Conservation (phyloP, 2,329 filamentous ascomycete species). For the Venturia effusa region DNA sequence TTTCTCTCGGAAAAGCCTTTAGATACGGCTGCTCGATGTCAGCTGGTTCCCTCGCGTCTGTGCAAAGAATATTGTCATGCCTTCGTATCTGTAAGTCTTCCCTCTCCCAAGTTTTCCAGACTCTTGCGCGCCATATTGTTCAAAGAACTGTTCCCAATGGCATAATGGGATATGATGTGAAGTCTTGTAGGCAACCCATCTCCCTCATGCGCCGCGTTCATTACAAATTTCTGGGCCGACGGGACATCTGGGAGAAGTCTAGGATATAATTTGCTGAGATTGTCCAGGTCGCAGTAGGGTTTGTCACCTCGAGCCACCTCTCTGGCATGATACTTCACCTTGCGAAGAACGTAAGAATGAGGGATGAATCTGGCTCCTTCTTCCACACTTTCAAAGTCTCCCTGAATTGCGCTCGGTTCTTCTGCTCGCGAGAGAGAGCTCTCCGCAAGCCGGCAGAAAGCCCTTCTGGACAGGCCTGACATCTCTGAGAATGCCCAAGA, state of each 20-base stretch:
- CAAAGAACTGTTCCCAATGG: slow-evolving; percentile 4
- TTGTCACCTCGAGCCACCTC: slow-evolving; percentile 7
- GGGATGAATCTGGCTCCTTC: slow-evolving; percentile 5
- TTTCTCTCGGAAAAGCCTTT: neutral
- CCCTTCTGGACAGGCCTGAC: neutral
- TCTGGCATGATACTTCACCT: slow-evolving; percentile 5
- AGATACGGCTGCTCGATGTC: neutral
- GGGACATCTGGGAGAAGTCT: neutral
- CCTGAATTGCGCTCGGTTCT: neutral
- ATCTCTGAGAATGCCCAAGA: neutral
- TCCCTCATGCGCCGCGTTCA: neutral
- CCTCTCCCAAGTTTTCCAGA: neutral
- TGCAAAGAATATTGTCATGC: neutral
- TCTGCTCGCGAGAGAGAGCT: neutral
- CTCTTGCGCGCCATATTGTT: neutral
- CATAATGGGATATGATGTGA: slow-evolving; percentile 8
- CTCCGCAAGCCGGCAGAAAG: slow-evolving; percentile 2
- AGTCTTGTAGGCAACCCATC: neutral
- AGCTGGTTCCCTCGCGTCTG: neutral
- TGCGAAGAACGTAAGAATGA: slow-evolving; percentile 3
- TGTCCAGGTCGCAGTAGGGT: slow-evolving; percentile 7
- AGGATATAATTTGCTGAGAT: neutral
- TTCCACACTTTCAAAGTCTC: neutral
- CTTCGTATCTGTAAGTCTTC: slow-evolving; percentile 1
- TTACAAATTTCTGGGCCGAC: neutral